Evolutionary conservation across 345 rosid species (phyloP).

Genomic region (Pistacia vera): DNA sequence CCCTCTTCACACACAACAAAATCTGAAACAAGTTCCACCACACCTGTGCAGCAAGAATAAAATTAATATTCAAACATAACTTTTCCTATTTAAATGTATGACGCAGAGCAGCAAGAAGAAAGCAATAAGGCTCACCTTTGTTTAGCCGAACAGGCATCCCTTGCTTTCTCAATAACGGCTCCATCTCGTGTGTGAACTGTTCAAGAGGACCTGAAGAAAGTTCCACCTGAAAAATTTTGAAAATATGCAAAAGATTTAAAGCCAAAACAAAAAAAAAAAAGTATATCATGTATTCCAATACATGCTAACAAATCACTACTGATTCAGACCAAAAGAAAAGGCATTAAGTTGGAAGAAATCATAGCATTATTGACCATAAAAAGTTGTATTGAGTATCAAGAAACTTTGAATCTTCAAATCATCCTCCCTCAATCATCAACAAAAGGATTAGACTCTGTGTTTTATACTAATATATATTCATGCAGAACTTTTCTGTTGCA

Average conservation of each 20-base stretch:
- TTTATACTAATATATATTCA: neutral
- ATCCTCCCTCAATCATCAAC: neutral
- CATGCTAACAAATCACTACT: neutral
- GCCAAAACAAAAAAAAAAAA: neutral
- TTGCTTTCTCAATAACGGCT: conserved; percentile 91
- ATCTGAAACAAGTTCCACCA: conserved; percentile 81
- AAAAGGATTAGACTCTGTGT: neutral
- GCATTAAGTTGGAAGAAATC: neutral
- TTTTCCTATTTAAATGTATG: neutral
- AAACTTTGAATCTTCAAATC: neutral
- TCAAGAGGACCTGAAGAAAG: conserved; percentile 83
- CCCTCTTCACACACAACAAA: conserved; percentile 95
- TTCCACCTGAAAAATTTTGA: conserved; percentile 61
- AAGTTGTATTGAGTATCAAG: neutral
- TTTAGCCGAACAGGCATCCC: conserved; percentile 96
- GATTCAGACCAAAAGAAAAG: neutral
- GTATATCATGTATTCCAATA: neutral
- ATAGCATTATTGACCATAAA: neutral
- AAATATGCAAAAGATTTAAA: conserved; percentile 6
- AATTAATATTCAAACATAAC: neutral
- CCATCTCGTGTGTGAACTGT: conserved; percentile 98
- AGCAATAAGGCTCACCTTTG: conserved; percentile 50
- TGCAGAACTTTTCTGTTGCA: conserved; percentile 68
- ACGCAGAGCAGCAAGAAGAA: conserved; percentile 2
- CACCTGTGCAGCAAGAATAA: conserved; percentile 49